Base-by-base conservation (phyloP, 2,329 filamentous ascomycete genomes). In the Hypoxylon sp. region DNA sequence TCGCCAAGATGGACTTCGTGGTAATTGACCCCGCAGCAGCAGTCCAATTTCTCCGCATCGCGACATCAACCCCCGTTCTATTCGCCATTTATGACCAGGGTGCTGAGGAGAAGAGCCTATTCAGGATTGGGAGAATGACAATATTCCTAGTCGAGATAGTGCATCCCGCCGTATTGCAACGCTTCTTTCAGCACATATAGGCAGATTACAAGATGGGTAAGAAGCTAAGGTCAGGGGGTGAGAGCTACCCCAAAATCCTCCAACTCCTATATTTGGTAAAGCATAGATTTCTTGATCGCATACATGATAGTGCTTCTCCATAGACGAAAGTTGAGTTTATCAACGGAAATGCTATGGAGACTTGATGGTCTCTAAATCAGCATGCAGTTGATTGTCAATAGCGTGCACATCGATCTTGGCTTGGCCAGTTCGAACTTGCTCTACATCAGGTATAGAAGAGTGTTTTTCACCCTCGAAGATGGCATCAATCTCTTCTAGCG, bases 401-500 rank as follows among this genome's bases (percentile, higher is more conserved):
- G 57, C 58, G 16, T 48, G 46, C 5, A 63, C 46, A 15, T 62
- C 61, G 8, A 65, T 30, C 3, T 40, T 57, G 12, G 57, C 59
- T 17, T 61, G 41, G 2, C 64, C 65, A 12, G 40, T 57, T 9
- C 60, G 59, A 12, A 67, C 59, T 17, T 55, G 52, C 45, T 68
- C 65, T 2, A 65, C 47, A 11, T 67, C 66, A 0, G 64, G 64
- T 8, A 66, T 61, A 17, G 55, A 56, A 2, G 64, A 68, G 43
- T 70, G 68, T 32, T 70, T 69, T 20, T 65, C 59, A 15, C 67
- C 69, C 20, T 71, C 55, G 57, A 72, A 72, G n/a, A 71, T 53
- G 8, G 63, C 66, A 47, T 71, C 67, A 34, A 73, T 71, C 50
- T 74, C 70, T 42, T 73, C 71, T 7, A 73, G 57, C 1, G 69